phyloP scores from a whole-genome alignment of 177 flowering plant species.

The Vitis hybrid region DNA sequence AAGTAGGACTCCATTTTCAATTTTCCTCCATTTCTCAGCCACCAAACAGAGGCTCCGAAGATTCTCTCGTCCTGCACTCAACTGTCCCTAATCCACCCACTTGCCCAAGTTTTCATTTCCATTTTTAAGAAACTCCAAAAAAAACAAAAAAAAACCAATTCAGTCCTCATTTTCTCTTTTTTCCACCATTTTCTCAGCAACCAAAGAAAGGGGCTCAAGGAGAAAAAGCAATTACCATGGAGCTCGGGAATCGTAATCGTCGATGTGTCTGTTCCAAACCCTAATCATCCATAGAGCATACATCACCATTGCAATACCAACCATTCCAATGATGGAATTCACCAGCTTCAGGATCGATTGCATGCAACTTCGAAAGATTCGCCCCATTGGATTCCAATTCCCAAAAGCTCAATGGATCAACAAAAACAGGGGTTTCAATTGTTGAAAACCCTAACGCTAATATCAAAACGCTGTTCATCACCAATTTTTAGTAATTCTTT shows the following conservation, averaged over 20 bases:
- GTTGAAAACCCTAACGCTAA: no score
- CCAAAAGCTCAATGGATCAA: neutral
- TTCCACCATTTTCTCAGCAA: neutral
- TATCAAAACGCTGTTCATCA: no score
- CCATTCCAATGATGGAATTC: conserved; percentile 70
- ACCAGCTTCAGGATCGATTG: conserved; percentile 69
- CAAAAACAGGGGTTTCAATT: no score
- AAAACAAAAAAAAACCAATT: neutral
- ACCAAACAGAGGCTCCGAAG: neutral
- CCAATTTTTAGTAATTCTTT: no score
- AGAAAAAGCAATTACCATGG: conserved; percentile 53
- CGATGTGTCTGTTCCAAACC: conserved; percentile 55
- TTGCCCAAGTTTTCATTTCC: no score
- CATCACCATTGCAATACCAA: conserved; percentile 71
- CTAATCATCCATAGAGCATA: conserved; percentile 73
- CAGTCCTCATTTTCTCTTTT: neutral
- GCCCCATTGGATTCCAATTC: conserved; percentile 34
- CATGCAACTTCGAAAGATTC: conserved; percentile 57
- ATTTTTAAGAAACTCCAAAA: neutral
- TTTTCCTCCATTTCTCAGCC: conserved; percentile 2
- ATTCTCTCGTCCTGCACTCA: no score
- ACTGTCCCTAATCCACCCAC: no score
- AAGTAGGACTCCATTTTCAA: neutral
- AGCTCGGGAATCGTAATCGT: conserved; percentile 27
- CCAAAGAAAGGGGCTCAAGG: neutral